Evolutionary conservation across 1,139 yeast genomes (phyloP), one percentile per base, ranked within the genome.

Genomic region (Yamadazyma siamensis): DNA sequence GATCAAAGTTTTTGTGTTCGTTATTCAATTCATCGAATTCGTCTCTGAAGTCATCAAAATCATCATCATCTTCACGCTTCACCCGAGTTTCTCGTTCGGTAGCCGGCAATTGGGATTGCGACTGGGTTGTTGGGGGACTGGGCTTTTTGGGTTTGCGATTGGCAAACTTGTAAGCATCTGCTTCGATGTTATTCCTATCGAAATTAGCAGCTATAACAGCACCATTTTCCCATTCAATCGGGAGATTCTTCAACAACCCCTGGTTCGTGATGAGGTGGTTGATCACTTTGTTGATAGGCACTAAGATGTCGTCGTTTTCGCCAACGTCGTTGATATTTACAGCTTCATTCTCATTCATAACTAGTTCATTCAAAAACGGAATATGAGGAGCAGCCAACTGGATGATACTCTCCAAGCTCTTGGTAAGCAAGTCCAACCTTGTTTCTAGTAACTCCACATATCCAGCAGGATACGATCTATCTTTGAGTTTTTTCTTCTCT

Each of bases 391-490:
- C 52, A 10, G 67, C 51, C 36, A 67, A 37, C 27, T 50, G 53
- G 13, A 67, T 52, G 34, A 67, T 50, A 34, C 60, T 62, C 35
- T 66, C 70, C 36, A 83, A 59, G 2, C 81, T 65, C 44, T 72
- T 72, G 26, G 80, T 76, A 23, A 82, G 60, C 18, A 82, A 63
- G 29, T 77, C 80, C 29, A 81, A 62, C 31, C 91, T 58, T 14
- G 82, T 77, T 48, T 83, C 89, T 26, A 83, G 58, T 33, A 83
- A 57, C 46, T 83, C 91, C 10, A 81, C 84, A 43, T 82, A 80
- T 2, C 83, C 83, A 23, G 61, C 59, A 1, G 87, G 80, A 44
- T 79, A 80, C 27, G 61, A 59, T 49, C 77, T 77, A 39, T 81
- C 88, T 38, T 69, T 74, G 22, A 67, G 61, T 44, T 75, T 75